A percentile compares a stretch with the other conserved stretches of the same genome.
phyloP scores from a whole-genome alignment of 176 grass and related monocot species.

The Aegilops sharonensis region DNA sequence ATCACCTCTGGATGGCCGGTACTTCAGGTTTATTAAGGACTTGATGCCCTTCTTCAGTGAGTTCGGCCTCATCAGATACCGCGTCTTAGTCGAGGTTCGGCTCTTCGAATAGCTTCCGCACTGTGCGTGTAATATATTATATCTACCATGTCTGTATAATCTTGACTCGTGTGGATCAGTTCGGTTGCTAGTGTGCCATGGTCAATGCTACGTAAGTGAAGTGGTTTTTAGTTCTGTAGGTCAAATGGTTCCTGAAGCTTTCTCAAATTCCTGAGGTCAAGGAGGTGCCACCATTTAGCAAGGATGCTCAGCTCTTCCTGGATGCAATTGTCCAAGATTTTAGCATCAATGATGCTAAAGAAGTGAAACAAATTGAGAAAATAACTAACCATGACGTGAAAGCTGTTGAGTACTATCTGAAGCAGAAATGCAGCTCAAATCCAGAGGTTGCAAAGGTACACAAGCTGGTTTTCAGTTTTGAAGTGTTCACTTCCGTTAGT shows the following conservation, averaged over 20 bases:
- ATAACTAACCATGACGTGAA: slow-evolving; percentile 96
- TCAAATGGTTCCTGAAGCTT: slow-evolving; percentile 88
- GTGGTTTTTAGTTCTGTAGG: slow-evolving; percentile 42
- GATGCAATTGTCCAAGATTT: slow-evolving; percentile 70
- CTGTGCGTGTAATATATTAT: neutral
- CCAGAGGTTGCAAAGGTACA: slow-evolving; percentile 75
- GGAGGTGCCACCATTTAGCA: slow-evolving; percentile 78
- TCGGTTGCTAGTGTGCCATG: neutral
- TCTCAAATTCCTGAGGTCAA: slow-evolving; percentile 75
- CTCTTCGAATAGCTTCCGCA: neutral
- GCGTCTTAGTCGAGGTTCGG: slow-evolving; percentile 79
- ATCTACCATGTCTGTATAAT: neutral
- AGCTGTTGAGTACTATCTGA: slow-evolving; percentile 90
- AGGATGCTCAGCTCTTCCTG: slow-evolving; percentile 64
- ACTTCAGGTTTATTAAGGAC: slow-evolving; percentile 45
- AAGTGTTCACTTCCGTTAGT: slow-evolving; percentile 1
- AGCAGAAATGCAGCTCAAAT: slow-evolving; percentile 80
- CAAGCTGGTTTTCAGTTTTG: neutral
- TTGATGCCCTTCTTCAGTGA: slow-evolving; percentile 84
- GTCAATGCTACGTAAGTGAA: neutral
- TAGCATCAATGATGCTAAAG: slow-evolving; percentile 55
- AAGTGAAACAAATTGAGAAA: slow-evolving; percentile 93
- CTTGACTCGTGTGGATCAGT: neutral
- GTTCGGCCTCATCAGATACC: slow-evolving; percentile 87
- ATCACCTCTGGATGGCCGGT: slow-evolving; percentile 92